These are phyloP conservation scores for Colletotrichum sp. DNA, from an alignment of 2,329 filamentous ascomycete species.

Conservation along the genomic window DNA sequence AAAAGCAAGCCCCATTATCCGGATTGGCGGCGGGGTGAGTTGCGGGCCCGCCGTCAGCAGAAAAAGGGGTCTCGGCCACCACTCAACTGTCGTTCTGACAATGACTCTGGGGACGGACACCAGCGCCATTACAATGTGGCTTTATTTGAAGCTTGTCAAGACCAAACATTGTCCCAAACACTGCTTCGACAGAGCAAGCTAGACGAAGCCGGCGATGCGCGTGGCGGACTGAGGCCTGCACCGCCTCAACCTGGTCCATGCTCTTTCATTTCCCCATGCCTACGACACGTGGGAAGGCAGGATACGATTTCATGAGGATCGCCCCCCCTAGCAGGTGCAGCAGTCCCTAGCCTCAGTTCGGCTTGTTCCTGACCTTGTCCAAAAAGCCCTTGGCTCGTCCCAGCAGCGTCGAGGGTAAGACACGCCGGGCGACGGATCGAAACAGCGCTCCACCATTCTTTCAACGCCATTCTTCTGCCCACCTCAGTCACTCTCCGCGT, in stretches of 20 bases:
- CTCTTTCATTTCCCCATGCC: conserved; percentile 19
- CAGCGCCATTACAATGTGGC: conserved; percentile 4
- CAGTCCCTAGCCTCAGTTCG: conserved; percentile 6
- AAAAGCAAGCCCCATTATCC: neutral
- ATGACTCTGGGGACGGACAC: neutral
- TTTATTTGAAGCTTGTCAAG: neutral
- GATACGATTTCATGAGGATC: conserved; percentile 19
- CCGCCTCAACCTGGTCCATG: conserved; percentile 13
- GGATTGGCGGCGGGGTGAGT: neutral
- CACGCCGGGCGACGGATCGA: neutral
- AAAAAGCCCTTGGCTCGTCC: conserved; percentile 1
- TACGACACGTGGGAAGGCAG: conserved; percentile 16
- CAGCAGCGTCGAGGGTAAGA: neutral
- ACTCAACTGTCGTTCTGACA: neutral
- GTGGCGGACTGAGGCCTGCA: conserved; percentile 6
- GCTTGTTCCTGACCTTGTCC: conserved; percentile 18
- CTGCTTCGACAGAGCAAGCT: neutral
- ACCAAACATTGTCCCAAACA: neutral
- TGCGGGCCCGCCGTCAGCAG: neutral
- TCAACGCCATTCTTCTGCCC: neutral
- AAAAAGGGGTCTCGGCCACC: conserved; percentile 12
- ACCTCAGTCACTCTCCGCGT: neutral
- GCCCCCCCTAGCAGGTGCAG: conserved; percentile 1
- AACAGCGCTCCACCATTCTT: conserved; percentile 1
- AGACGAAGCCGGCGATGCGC: neutral